These are phyloP conservation scores for Pyrenula aspistea DNA, from an alignment of 495 filamentous ascomycete species.

Conservation along the genomic window DNA sequence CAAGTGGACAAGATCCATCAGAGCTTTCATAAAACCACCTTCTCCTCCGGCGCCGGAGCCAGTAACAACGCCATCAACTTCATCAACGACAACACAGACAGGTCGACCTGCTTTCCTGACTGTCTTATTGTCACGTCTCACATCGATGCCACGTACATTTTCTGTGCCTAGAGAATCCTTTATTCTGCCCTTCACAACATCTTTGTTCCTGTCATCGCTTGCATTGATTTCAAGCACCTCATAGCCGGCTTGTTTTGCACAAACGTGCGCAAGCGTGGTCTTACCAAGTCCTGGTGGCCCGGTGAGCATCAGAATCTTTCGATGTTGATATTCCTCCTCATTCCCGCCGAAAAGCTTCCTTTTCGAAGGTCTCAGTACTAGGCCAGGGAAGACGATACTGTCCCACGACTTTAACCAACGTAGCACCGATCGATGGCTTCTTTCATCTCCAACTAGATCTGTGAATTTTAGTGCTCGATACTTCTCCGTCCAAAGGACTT, in stretches of 20 bases:
- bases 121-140: constrained; percentile 48
- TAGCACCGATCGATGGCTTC: constrained; percentile 82
- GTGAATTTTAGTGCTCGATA: constrained; percentile 87
- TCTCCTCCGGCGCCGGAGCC: constrained; percentile 60
- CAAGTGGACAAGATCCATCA: constrained; percentile 74
- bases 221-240: constrained; percentile 96
- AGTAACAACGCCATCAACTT: constrained; percentile 85
- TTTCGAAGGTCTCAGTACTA: constrained; percentile 40
- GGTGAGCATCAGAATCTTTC: constrained; percentile 80
- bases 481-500: constrained; percentile 71
- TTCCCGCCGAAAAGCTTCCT: constrained; percentile 20
- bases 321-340: constrained; percentile 55
- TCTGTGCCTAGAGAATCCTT: constrained; percentile 81
- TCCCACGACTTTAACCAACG: constrained; percentile 95
- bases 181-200: constrained; percentile 81
- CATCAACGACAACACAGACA: constrained; percentile 88
- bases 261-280: constrained; percentile 93
- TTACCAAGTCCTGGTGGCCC: constrained; percentile 91
- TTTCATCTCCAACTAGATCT: constrained; percentile 86
- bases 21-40: constrained; percentile 87
- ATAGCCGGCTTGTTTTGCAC: constrained; percentile 87
- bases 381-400: constrained; percentile 73
- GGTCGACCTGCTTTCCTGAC: constrained; percentile 67
- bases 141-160: constrained; percentile 72
- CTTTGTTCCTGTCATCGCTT: constrained; percentile 95